Conservation (phyloP, 768 basidiomycete species). For the Lactifluus rugatus region DNA sequence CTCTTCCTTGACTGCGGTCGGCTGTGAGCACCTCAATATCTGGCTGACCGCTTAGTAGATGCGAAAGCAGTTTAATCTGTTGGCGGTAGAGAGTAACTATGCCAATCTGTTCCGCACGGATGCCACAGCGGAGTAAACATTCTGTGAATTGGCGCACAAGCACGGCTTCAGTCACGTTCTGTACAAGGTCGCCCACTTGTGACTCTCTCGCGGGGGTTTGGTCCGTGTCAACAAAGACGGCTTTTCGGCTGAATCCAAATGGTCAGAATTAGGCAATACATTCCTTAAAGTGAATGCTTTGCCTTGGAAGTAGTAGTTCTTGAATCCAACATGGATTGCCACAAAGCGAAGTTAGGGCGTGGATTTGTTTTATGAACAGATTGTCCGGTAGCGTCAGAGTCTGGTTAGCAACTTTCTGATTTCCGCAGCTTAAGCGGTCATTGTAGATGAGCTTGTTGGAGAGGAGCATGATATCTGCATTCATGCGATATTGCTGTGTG, state of each 20-base stretch:
- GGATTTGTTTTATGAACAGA: constrained; percentile 36
- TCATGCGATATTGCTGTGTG: constrained; percentile 91
- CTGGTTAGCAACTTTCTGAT: constrained; percentile 53
- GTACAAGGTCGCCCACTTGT: constrained; percentile 77
- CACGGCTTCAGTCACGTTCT: constrained; percentile 75
- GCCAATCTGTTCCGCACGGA: constrained; percentile 64
- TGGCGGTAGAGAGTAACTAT: constrained; percentile 90
- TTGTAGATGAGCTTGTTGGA: constrained; percentile 83
- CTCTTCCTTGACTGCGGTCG: constrained; percentile 88
- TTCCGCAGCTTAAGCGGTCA: constrained; percentile 70
- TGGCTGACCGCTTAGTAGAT: constrained; percentile 45
- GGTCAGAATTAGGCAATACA: neutral
- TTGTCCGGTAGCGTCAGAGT: constrained; percentile 44
- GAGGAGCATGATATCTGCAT: constrained; percentile 86
- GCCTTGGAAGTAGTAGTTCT: constrained; percentile 55
- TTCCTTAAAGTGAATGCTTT: constrained; percentile 18
- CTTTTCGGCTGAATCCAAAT: constrained; percentile 51
- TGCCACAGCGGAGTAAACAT: constrained; percentile 54
- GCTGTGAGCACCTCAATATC: constrained; percentile 82
- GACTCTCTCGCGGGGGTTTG: constrained; percentile 67
- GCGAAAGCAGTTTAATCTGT: constrained; percentile 81
- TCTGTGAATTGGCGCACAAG: constrained; percentile 59
- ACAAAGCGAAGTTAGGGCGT: constrained; percentile 28
- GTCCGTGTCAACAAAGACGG: constrained; percentile 94
- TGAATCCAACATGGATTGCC: constrained; percentile 61